Evolutionary conservation across 208 protist species (phyloP).

Genomic region (Trypanosomatidae sp.): DNA sequence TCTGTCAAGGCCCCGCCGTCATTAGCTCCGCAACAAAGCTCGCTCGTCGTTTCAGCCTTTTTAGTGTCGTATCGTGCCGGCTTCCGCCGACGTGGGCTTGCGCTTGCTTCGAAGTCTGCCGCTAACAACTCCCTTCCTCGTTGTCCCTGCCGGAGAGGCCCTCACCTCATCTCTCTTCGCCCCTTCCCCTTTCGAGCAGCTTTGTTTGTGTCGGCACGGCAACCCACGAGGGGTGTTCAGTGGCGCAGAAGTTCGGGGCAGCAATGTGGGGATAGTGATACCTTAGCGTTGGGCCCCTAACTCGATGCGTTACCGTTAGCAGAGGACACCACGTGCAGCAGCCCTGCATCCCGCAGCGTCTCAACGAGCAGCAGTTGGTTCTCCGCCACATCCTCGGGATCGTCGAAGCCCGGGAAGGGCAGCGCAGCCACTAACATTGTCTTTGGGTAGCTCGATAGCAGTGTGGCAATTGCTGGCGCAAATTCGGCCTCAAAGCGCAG

Average conservation of each 20-base stretch:
- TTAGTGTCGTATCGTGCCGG: background rate
- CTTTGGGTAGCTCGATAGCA: constrained; percentile 41
- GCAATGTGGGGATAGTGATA: background rate
- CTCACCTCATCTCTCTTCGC: background rate
- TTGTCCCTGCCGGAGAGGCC: background rate
- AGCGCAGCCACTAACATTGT: constrained; percentile 31
- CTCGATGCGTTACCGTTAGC: background rate
- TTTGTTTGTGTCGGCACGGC: background rate
- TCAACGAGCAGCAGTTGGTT: constrained; percentile 52
- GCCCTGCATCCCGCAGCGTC: constrained; percentile 40
- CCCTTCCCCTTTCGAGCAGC: background rate
- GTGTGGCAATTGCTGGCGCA: constrained; percentile 58
- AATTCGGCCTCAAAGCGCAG: constrained; percentile 69
- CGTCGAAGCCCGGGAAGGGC: constrained; percentile 59
- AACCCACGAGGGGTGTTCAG: background rate
- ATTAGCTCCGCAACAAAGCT: background rate
- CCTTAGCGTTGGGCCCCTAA: background rate
- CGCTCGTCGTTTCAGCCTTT: background rate
- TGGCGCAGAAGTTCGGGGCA: background rate
- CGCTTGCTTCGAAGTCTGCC: background rate
- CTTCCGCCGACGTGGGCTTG: background rate
- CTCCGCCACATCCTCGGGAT: constrained; percentile 43
- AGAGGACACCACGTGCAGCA: constrained; percentile 25
- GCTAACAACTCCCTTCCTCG: background rate
- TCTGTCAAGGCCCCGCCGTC: background rate